Base-by-base conservation (phyloP, 192 early-diverging fungal species). In the Physocladia obscura region DNA sequence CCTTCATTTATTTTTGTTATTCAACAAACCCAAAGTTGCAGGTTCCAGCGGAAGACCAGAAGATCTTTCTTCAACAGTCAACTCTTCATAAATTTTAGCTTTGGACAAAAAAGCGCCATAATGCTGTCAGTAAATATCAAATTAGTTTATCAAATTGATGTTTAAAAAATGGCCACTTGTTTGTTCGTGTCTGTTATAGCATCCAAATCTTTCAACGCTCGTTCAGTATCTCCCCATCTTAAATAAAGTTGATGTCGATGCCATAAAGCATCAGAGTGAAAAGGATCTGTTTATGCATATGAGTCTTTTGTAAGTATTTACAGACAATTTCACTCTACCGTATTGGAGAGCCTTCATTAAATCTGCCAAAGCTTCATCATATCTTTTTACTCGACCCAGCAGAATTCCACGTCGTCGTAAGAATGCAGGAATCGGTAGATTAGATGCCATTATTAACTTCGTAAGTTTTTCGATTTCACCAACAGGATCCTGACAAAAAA, bases 211-310 rank as follows among this genome's bases (percentile, higher is more conserved):
- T 71, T 67, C 1, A 85, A 37, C 3, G 80, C 83, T 2, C 50
- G 30, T 39, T 85, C 79, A 2, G 75, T 70, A 57, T 82, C 64
- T 26, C 76, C 75, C 39, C 32, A 48, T 39, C 78, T 24, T 34
- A 85, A 63, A 57, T 77, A 65, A 24, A 85, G 64, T 57, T 85
- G 83, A 59, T 85, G 83, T 27, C 83, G 67, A 52, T 79, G 75
- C 83, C 83, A 85, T 15, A 73, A 49, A 0, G 77, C 80, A 57
- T 85, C 83, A 1, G 83, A 76, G 57, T 85, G 78, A 55, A 82
- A 82, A 2, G 83, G 83, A 62, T 85, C 83, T 82, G 2, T 8
- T 36, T 2, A 29, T 47, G 40, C 17, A 15, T 65, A n/a, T n/a
- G 17, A 30, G 4, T 31, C 24, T 36, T 29, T 13, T 44, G 32